Base-by-base conservation (phyloP, 352 stramenopile species). In the Globisporangium sylvaticum region DNA sequence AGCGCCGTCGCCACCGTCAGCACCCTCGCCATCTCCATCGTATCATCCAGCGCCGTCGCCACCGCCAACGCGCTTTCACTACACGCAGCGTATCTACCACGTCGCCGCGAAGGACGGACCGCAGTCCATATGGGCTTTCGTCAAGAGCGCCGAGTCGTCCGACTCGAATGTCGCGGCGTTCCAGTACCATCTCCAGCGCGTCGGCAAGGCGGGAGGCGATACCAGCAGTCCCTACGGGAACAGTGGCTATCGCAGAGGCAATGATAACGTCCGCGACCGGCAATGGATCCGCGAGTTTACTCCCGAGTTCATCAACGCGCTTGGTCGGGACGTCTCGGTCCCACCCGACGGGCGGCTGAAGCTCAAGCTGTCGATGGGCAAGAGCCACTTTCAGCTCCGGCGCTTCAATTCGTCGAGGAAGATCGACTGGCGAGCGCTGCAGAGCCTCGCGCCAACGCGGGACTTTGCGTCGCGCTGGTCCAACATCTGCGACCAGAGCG, bases 401-500 rank as follows among this genome's bases (percentile, higher is more conserved):
- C 29, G 20, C 29, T n/a, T 60, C 18, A 34, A 60, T 29, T 20
- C 55, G 1, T 14, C 2, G 29, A 15, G 55, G 7, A 27, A 60
- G 31, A 24, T 60, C n/a, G 31, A 46, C 55, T 60, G 55, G 55
- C 31, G 20, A 3, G 18, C 20, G 4, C 29, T 60, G 2, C 55
- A 60, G 31, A 18, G n/a, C 9, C 55, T 60, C 9, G 4, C 9
- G 37, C 18, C 34, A n/a, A 60, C 37, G 55, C 55, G 55, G 18
- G 55, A 60, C 8, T 60, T 60, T 20, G 55, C 39, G 3, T 80
- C 71, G 54, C 55, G 55, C 31, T 60, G 55, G 55, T 60, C 55
- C 20, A 60, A 60, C 29, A 60, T 60, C 20, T 60, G 55, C 12
- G 31, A 46, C 55, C 29, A 27, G 31, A n/a, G 10, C 20, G 29